Conservation (phyloP, 352 stramenopile genomes). For the Globisporangium viniferum region DNA sequence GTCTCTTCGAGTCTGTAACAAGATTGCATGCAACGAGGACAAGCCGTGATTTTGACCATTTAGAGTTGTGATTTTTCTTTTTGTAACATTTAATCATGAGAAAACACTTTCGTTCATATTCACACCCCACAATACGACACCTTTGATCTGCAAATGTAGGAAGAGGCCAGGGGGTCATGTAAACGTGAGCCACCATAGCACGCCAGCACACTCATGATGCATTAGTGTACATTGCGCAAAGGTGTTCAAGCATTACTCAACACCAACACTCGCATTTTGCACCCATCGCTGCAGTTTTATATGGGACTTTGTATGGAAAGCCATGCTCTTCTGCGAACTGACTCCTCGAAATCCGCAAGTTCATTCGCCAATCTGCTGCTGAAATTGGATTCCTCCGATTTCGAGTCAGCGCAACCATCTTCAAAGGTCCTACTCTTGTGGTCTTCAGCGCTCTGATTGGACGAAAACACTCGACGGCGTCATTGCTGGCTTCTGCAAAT, state of each 20-base stretch:
- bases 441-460: neutral
- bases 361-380: neutral
- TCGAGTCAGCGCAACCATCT: slow-evolving; percentile 4
- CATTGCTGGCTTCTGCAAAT: neutral
- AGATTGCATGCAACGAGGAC: neutral
- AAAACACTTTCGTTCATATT: neutral
- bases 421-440: neutral
- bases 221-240: neutral
- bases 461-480: neutral
- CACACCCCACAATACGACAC: neutral
- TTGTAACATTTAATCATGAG: neutral
- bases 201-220: neutral
- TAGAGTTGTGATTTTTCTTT: neutral
- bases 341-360: neutral
- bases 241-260: neutral
- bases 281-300: neutral
- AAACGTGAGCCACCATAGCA: neutral
- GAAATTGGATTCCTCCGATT: neutral
- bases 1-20: neutral
- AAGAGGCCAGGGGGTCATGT: neutral
- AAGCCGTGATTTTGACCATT: neutral
- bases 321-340: neutral
- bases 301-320: neutral
- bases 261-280: neutral
- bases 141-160: neutral